These are phyloP conservation scores for Cyclotella choctawhatcheeana DNA, from an alignment of 108 stramenopile genomes.

Conservation along the genomic window DNA sequence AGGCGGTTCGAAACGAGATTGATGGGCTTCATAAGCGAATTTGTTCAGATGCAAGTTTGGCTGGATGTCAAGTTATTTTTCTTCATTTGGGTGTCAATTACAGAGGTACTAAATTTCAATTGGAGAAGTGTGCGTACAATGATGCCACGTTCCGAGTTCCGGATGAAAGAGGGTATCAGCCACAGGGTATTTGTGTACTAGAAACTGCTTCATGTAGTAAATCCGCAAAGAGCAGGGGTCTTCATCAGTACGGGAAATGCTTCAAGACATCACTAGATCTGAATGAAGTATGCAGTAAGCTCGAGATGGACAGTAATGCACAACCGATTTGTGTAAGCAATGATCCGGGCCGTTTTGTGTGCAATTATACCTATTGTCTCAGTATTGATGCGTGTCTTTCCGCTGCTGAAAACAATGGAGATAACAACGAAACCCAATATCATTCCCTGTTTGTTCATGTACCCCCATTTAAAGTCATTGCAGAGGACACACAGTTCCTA, in stretches of 20 bases:
- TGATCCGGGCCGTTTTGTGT: constrained; percentile 88
- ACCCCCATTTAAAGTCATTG: constrained; percentile 58
- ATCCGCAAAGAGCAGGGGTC: background rate
- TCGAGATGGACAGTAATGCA: constrained; percentile 20
- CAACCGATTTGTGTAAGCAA: constrained; percentile 43
- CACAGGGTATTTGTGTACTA: constrained; percentile 39
- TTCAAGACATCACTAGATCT: constrained; percentile 55
- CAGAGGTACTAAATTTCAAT: constrained; percentile 58
- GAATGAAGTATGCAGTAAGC: constrained; percentile 27
- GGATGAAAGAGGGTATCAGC: constrained; percentile 83
- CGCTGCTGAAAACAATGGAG: constrained; percentile 1
- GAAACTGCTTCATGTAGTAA: background rate
- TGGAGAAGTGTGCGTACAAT: constrained; percentile 93
- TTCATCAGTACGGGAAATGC: constrained; percentile 38
- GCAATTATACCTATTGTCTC: constrained; percentile 84
- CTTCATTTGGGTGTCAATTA: constrained; percentile 86
- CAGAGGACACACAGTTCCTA: constrained; percentile 53
- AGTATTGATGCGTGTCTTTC: constrained; percentile 61
- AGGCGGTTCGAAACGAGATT: constrained; percentile 45
- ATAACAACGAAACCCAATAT: background rate
- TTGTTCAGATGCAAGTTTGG: background rate
- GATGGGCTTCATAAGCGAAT: constrained; percentile 33
- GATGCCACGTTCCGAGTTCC: constrained; percentile 92
- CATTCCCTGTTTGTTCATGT: constrained; percentile 81
- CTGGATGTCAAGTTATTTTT: constrained; percentile 33